Evolutionary conservation across 352 stramenopile species (phyloP).

Genomic region (Pythium pyrilobum): DNA sequence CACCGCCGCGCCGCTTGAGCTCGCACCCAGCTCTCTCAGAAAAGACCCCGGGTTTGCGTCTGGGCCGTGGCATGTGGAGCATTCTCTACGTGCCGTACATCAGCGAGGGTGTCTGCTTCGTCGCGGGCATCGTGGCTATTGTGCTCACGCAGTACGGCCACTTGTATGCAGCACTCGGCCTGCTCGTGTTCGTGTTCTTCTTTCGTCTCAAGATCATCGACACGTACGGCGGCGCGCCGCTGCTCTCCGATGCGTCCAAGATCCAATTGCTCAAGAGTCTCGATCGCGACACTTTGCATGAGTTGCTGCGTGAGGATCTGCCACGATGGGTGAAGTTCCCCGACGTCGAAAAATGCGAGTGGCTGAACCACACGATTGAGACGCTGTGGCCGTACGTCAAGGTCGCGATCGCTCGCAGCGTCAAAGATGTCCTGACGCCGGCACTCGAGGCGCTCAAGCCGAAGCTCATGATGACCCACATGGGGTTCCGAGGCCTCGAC

Average conservation of each 20-base stretch:
- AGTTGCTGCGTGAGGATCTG: constrained; percentile 36
- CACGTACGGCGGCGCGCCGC: constrained; percentile 19
- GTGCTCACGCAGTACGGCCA: constrained; percentile 17
- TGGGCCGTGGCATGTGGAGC: constrained; percentile 26
- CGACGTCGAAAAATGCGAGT: constrained; percentile 43
- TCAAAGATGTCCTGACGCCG: constrained; percentile 32
- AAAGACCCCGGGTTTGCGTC: constrained; percentile 16
- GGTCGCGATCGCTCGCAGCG: constrained; percentile 28
- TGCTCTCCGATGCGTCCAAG: constrained; percentile 31
- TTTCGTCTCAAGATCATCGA: constrained; percentile 34
- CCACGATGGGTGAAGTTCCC: constrained; percentile 43
- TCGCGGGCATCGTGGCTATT: constrained; percentile 21
- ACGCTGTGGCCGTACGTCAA: constrained; percentile 48
- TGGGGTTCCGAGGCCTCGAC: constrained; percentile 35
- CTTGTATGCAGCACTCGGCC: constrained; percentile 13
- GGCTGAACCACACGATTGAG: constrained; percentile 37
- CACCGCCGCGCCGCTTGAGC: background rate
- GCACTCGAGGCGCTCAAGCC: constrained; percentile 30
- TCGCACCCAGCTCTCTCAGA: background rate
- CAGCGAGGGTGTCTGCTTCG: constrained; percentile 26
- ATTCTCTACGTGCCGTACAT: constrained; percentile 29
- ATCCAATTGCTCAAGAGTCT: constrained; percentile 33
- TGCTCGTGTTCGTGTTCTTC: constrained; percentile 30
- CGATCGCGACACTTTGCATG: constrained; percentile 32
- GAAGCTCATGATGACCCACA: constrained; percentile 37